phyloP scores from a whole-genome alignment of 768 basidiomycete species.

The Suillus subluteus region DNA sequence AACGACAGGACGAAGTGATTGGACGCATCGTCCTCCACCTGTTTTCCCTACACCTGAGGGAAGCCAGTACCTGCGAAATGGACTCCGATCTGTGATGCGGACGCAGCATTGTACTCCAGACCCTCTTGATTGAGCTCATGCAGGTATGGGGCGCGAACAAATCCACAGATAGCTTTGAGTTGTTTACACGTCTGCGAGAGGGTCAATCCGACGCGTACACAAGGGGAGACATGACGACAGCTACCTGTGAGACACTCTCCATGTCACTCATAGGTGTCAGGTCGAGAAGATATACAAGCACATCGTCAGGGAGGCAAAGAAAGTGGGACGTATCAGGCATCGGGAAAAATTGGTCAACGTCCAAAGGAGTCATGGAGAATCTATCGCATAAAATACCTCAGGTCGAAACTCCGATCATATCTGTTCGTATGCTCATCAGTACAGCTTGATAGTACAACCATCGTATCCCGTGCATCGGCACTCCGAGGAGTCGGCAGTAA shows the following conservation, averaged over 20 bases:
- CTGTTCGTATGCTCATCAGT: background rate
- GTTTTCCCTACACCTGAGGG: background rate
- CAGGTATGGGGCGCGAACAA: background rate
- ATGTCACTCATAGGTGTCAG: background rate
- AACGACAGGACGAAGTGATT: background rate
- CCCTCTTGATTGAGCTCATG: background rate
- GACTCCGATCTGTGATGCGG: background rate
- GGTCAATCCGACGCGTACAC: background rate
- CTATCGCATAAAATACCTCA: background rate
- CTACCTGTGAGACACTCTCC: background rate
- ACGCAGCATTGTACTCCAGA: background rate
- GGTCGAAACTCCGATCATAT: background rate
- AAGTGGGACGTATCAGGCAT: background rate
- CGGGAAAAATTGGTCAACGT: background rate
- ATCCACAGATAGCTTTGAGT: background rate
- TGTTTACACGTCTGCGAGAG: background rate
- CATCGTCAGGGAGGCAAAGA: background rate
- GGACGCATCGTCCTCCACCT: slow-evolving; percentile 5
- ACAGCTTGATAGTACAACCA: background rate
- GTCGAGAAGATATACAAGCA: background rate
- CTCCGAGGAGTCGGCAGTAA: background rate
- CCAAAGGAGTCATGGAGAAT: background rate
- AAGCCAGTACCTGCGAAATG: background rate
- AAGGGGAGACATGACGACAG: background rate
- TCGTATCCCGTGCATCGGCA: background rate